These are phyloP conservation scores for Quillaja saponaria DNA, from an alignment of 306 rosid species.

Conservation along the genomic window DNA sequence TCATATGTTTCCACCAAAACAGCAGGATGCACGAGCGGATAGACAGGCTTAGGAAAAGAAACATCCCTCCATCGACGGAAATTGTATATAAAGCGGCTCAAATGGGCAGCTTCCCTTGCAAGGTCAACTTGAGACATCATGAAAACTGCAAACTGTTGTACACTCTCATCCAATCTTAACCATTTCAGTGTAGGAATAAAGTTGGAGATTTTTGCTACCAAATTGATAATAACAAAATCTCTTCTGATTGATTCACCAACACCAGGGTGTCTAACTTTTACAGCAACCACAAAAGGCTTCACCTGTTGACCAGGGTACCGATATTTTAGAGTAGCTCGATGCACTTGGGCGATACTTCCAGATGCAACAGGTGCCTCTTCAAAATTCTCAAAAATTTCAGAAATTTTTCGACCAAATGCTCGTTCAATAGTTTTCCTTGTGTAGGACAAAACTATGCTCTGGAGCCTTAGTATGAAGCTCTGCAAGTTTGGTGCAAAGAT, in stretches of 20 bases:
- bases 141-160: constrained; percentile 96
- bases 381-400: constrained; percentile 89
- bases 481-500: constrained; percentile 74
- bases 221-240: constrained; percentile 83
- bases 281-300: constrained; percentile 80
- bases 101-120: constrained; percentile 98
- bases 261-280: constrained; percentile 97
- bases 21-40: constrained; percentile 97
- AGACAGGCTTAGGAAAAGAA: constrained; percentile 95
- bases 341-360: constrained; percentile 98
- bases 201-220: constrained; percentile 68
- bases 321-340: constrained; percentile 79
- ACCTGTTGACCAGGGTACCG: constrained; percentile 87
- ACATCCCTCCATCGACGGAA: constrained; percentile 95
- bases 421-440: constrained; percentile 85
- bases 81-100: constrained; percentile 92
- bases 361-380: constrained; percentile 96
- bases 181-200: constrained; percentile 83
- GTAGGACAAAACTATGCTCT: constrained; percentile 87
- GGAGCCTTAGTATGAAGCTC: constrained; percentile 97
- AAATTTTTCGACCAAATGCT: constrained; percentile 82
- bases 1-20: constrained; percentile 97
- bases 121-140: constrained; percentile 99
- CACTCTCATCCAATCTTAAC: constrained; percentile 99
- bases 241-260: constrained; percentile 97